Base-by-base conservation (phyloP, 768 basidiomycete genomes). In the Mycena belliarum region DNA sequence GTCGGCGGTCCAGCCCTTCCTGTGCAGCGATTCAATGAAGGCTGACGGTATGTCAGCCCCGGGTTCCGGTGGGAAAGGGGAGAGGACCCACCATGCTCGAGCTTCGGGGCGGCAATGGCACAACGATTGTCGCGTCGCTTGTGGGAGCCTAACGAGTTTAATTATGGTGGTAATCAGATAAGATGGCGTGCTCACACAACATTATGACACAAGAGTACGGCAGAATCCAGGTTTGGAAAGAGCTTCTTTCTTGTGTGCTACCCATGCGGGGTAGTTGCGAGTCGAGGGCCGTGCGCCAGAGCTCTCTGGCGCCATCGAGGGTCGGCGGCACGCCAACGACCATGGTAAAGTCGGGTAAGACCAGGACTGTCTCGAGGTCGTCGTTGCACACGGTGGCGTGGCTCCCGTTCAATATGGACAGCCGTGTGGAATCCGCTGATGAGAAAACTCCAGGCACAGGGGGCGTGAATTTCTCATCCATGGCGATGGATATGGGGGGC, bases 111-210 rank as follows among this genome's bases (percentile, higher is more conserved):
- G 11, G 90, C 86, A 43, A 98, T 87, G 24, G 84, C 83, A 72
- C 96, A 99, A 59, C 93, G 85, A 69, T 95, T 95, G 73, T 98
- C 96, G 29, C 95, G 80, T 65, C 83, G 84, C 74, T 94, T 93
- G 74, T 98, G 96, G 3, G 95, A 97, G 70, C 95, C 93, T 95
- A n/a, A n/a, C n/a, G 33, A 11, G 9, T 38, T 35, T 32, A 12
- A 32, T 32, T 32, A 32, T 32, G 29, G 29, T 32, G 29, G 29
- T 23, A 58, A 61, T 55, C 45, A 15, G 50, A 40, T 56, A 40
- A 56, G 49, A 24, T 47, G 55, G 40, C 42, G 25, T 29, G 79
- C 86, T 8, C 71, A 93, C 95, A 99, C 25, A 99, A 76, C 20
- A 98, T 74, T 50, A 99, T 88, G 26, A 93, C 88, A 64, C 91